These are phyloP conservation scores for Penicillium sp. DNA, from an alignment of 2,329 filamentous ascomycete genomes.

Conservation along the genomic window DNA sequence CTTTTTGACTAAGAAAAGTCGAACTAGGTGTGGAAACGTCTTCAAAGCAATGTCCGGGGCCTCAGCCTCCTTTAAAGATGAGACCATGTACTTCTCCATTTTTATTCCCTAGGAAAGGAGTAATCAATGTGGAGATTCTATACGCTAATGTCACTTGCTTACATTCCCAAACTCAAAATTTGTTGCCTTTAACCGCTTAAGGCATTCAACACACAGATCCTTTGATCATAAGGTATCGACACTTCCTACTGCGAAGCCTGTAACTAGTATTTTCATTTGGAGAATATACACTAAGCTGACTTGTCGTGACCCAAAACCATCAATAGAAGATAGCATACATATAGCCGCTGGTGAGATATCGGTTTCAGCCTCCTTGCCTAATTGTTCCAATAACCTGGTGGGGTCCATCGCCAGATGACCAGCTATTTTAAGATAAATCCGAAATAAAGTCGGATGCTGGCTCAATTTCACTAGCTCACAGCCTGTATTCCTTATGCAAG, in stretches of 20 bases:
- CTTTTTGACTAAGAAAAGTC: background rate
- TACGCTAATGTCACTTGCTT: background rate
- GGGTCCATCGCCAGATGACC: background rate
- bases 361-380: background rate
- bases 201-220: background rate
- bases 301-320: background rate
- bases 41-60: background rate
- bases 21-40: background rate
- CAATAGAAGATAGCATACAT: background rate
- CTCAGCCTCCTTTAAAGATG: background rate
- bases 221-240: background rate
- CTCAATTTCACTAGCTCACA: background rate
- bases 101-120: background rate
- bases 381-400: background rate
- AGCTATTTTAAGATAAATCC: background rate
- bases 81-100: background rate
- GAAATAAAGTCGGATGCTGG: background rate
- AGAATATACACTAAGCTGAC: background rate
- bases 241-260: background rate
- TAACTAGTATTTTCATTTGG: background rate
- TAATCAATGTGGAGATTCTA: background rate
- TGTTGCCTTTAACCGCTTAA: background rate
- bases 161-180: background rate
- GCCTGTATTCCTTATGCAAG: constrained; percentile 5
- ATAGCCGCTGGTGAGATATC: background rate